Conservation (phyloP, 768 basidiomycete species). For the Suillus subluteus region DNA sequence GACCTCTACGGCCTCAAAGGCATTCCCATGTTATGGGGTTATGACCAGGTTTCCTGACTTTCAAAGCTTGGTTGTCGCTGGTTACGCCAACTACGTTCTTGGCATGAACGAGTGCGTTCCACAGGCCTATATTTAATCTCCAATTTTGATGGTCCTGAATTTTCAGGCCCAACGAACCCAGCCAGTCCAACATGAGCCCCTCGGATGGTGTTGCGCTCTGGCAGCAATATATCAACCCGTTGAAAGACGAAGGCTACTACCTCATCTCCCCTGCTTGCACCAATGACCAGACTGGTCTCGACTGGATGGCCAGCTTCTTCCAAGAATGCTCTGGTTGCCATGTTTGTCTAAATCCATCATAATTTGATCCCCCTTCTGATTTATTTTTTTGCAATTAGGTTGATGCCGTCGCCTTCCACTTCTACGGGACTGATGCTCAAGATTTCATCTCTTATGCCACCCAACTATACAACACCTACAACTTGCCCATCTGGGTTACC, state of each 20-base stretch:
- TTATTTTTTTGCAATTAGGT: slow-evolving; percentile 43
- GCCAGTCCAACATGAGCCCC: slow-evolving; percentile 66
- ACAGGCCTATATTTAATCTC: not conserved
- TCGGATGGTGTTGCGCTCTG: slow-evolving; percentile 55
- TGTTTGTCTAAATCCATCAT: slow-evolving; percentile 41
- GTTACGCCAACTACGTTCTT: slow-evolving; percentile 54
- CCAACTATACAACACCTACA: slow-evolving; percentile 48
- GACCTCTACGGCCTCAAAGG: slow-evolving; percentile 51
- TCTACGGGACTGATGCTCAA: slow-evolving; percentile 57
- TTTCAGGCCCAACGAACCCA: slow-evolving; percentile 65
- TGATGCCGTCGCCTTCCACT: slow-evolving; percentile 64
- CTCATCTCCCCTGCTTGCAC: slow-evolving; percentile 73
- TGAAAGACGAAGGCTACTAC: slow-evolving; percentile 56
- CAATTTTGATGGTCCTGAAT: slow-evolving; percentile 3
- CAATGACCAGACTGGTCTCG: slow-evolving; percentile 55
- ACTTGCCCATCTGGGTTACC: slow-evolving; percentile 57
- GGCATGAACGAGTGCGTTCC: slow-evolving; percentile 78
- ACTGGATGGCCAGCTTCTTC: slow-evolving; percentile 70
- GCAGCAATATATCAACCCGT: slow-evolving; percentile 62
- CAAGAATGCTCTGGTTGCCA: slow-evolving; percentile 51
- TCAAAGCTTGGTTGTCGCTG: slow-evolving; percentile 45
- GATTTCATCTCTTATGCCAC: slow-evolving; percentile 57
- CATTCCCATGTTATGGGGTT: slow-evolving; percentile 75
- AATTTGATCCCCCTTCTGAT: not conserved
- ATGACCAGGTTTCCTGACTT: slow-evolving; percentile 53